phyloP scores from a whole-genome alignment of 768 basidiomycete species.

The Podaxis rugospora region DNA sequence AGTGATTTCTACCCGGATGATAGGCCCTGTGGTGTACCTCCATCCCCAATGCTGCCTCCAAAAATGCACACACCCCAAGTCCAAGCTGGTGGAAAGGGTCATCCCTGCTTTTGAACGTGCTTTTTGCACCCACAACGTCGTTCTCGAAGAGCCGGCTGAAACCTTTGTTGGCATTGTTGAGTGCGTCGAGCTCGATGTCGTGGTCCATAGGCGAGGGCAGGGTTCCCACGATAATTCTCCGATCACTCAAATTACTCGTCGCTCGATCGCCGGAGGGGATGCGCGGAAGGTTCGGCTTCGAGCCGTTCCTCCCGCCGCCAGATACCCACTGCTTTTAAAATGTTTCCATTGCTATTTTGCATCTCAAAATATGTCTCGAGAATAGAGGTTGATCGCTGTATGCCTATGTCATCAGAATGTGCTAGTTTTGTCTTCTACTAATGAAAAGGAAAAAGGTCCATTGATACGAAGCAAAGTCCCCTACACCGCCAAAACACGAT shows the following conservation, averaged over 20 bases:
- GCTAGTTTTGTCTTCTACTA: too few relatives aligned
- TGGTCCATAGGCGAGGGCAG: conserved; percentile 17
- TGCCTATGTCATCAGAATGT: too few relatives aligned
- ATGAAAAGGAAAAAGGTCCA: too few relatives aligned
- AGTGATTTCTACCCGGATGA: neutral
- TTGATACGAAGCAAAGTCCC: neutral
- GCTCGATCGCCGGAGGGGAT: neutral
- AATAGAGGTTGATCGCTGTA: too few relatives aligned
- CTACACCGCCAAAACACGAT: conserved; percentile 36
- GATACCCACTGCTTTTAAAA: too few relatives aligned
- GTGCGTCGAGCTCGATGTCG: conserved; percentile 19
- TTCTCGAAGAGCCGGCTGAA: conserved; percentile 72
- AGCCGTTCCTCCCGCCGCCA: too few relatives aligned
- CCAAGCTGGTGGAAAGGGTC: conserved; percentile 76
- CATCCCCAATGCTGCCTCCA: conserved; percentile 79
- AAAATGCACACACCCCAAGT: conserved; percentile 64
- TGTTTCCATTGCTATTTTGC: too few relatives aligned
- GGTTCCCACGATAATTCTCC: neutral
- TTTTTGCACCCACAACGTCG: conserved; percentile 51
- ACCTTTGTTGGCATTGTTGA: conserved; percentile 41
- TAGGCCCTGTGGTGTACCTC: conserved; percentile 42
- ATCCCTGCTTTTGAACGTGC: conserved; percentile 42
- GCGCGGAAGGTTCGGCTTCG: too few relatives aligned
- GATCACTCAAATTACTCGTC: neutral
- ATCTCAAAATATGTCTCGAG: too few relatives aligned